A percentile compares a stretch with the other conserved stretches of the same genome.
These are phyloP conservation scores for Termitomyces eurrhizus DNA, from an alignment of 768 basidiomycete species.

Conservation along the genomic window DNA sequence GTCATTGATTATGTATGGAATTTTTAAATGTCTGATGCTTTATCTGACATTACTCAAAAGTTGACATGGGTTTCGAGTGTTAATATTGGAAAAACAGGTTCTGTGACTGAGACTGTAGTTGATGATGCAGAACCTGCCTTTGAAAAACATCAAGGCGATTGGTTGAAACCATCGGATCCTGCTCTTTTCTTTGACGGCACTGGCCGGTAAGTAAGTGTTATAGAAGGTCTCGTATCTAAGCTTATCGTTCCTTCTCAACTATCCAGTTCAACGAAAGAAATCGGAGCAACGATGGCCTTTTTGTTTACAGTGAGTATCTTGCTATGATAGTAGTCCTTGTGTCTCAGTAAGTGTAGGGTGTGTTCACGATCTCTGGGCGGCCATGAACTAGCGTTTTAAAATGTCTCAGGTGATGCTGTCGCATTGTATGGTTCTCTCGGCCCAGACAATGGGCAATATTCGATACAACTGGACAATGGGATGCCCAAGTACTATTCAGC, in stretches of 20 bases:
- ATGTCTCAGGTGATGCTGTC: slow-evolving; percentile 5
- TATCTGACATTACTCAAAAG: neutral
- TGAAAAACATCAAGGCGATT: neutral
- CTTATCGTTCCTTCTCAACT: neutral
- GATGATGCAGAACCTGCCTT: slow-evolving; percentile 10
- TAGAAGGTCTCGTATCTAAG: neutral
- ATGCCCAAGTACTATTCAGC: neutral
- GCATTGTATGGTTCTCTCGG: slow-evolving; percentile 10
- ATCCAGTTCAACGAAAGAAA: neutral
- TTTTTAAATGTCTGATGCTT: neutral
- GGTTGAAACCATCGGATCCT: neutral
- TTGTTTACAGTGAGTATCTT: slow-evolving; percentile 1
- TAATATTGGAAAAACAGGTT: slow-evolving; percentile 1
- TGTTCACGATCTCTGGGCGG: neutral
- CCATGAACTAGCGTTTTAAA: neutral
- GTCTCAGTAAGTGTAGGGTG: neutral
- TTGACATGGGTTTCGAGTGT: slow-evolving; percentile 8
- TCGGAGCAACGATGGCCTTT: neutral
- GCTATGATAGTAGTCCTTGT: neutral
- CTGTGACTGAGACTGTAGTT: neutral
- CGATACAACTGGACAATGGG: slow-evolving; percentile 2
- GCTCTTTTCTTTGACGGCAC: neutral
- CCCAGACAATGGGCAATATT: slow-evolving; percentile 7
- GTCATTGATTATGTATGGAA: too few relatives aligned
- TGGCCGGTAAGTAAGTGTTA: slow-evolving; percentile 7